Evolutionary conservation across 2,329 filamentous ascomycete genomes (phyloP).

Genomic region (Talaromyces verruculosus): DNA sequence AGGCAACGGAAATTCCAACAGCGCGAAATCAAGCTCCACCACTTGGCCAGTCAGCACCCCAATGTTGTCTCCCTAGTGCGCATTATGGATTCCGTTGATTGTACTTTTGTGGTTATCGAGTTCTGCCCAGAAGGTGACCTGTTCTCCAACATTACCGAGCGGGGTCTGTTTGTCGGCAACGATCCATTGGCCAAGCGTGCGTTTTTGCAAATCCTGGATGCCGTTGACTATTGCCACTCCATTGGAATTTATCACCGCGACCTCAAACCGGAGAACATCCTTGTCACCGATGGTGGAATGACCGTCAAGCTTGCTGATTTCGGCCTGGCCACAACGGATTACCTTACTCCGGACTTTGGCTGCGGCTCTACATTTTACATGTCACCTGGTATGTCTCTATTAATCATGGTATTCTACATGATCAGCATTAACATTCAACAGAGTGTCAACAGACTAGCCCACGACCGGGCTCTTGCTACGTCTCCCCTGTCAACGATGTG

Average conservation of each 20-base stretch:
- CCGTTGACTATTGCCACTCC: slow-evolving; percentile 91
- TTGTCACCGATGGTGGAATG: slow-evolving; percentile 83
- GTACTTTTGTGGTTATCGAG: slow-evolving; percentile 94
- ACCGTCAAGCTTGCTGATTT: slow-evolving; percentile 97
- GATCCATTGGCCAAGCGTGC: slow-evolving; percentile 81
- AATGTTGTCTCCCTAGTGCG: slow-evolving; percentile 93
- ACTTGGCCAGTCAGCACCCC: slow-evolving; percentile 80
- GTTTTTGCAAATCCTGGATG: slow-evolving; percentile 94
- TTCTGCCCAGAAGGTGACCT: slow-evolving; percentile 96
- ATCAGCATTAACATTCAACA: slow-evolving; percentile 39
- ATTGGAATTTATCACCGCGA: slow-evolving; percentile 95
- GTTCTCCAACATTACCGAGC: slow-evolving; percentile 96
- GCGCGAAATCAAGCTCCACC: slow-evolving; percentile 88
- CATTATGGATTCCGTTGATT: slow-evolving; percentile 88
- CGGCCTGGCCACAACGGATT: slow-evolving; percentile 84
- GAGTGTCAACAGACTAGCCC: slow-evolving; percentile 83
- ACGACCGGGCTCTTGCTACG: slow-evolving; percentile 73
- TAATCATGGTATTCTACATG: background rate
- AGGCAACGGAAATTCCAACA: slow-evolving; percentile 88
- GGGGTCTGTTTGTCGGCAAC: slow-evolving; percentile 88
- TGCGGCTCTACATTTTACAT: slow-evolving; percentile 99
- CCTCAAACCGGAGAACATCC: slow-evolving; percentile 95
- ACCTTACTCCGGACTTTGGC: slow-evolving; percentile 87
- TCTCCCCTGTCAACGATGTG: slow-evolving; percentile 91
- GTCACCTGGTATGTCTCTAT: slow-evolving; percentile 83